These are phyloP conservation scores for Pestalotiopsis sp. DNA, from an alignment of 2,329 filamentous ascomycete species.

Conservation along the genomic window DNA sequence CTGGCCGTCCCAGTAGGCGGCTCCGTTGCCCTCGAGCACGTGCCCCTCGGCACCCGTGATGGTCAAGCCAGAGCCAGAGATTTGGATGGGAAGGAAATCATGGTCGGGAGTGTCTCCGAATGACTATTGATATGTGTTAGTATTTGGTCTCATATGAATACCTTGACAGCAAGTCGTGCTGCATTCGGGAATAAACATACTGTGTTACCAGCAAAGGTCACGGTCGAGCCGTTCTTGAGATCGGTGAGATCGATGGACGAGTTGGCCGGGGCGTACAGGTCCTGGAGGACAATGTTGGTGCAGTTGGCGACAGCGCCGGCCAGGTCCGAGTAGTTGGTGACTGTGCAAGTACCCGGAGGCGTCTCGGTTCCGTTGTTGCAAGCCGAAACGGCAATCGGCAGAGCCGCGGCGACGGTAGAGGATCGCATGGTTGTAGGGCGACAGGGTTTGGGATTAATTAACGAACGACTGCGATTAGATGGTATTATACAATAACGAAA, in stretches of 20 bases:
- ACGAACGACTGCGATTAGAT: background rate
- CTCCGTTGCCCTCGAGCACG: constrained; percentile 17
- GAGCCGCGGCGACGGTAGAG: background rate
- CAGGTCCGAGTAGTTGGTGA: constrained; percentile 5
- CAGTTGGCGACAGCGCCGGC: constrained; percentile 26
- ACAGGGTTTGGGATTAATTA: background rate
- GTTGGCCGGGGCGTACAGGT: constrained; percentile 35
- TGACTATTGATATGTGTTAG: background rate
- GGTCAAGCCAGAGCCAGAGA: constrained; percentile 20
- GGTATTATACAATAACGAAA: background rate
- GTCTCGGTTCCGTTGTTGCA: background rate
- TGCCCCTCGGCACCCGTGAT: constrained; percentile 19
- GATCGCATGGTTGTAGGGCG: background rate
- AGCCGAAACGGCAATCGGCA: background rate
- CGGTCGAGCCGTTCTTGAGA: constrained; percentile 31
- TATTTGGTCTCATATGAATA: background rate
- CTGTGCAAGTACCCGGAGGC: background rate
- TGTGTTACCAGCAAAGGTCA: constrained; percentile 23
- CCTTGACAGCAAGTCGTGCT: background rate
- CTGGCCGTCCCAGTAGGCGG: constrained; percentile 8
- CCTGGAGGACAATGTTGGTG: constrained; percentile 36
- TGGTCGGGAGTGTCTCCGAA: constrained; percentile 4
- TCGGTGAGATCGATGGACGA: constrained; percentile 35
- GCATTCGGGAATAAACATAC: constrained; percentile 3
- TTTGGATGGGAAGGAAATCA: constrained; percentile 12